phyloP scores from a whole-genome alignment of 2,329 filamentous ascomycete genomes.

The Fusarium illudens region DNA sequence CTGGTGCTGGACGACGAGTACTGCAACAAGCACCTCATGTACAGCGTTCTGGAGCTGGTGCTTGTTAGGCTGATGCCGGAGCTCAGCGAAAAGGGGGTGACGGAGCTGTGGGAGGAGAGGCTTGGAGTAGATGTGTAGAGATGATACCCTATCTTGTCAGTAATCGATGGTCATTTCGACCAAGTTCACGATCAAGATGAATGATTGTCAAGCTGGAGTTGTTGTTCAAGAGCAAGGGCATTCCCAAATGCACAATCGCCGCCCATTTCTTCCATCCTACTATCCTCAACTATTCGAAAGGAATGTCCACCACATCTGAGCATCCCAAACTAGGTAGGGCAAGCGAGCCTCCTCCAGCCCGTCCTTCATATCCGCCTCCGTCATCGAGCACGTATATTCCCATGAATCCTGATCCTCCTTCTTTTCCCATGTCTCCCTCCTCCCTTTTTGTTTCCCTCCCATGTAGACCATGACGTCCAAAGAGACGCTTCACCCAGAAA shows the following conservation, averaged over 20 bases:
- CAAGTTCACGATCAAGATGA: neutral
- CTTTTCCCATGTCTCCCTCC: neutral
- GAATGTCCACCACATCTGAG: constrained; percentile 30
- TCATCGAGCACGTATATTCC: neutral
- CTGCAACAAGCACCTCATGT: constrained; percentile 92
- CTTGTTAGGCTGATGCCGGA: constrained; percentile 88
- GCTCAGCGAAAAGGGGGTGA: constrained; percentile 74
- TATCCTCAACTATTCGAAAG: constrained; percentile 37
- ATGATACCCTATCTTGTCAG: constrained; percentile 34
- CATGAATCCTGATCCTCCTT: constrained; percentile 3
- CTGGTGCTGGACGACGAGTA: constrained; percentile 82
- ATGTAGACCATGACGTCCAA: neutral
- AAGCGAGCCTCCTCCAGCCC: neutral
- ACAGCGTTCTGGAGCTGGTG: constrained; percentile 81
- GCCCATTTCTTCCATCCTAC: constrained; percentile 40
- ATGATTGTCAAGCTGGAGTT: neutral
- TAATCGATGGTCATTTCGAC: constrained; percentile 6
- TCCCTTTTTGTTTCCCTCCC: neutral
- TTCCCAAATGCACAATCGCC: constrained; percentile 41
- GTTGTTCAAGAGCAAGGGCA: constrained; percentile 35
- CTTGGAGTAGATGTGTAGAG: constrained; percentile 49
- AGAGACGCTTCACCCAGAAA: neutral
- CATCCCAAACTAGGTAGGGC: constrained; percentile 5
- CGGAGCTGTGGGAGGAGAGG: constrained; percentile 78
- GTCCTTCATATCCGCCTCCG: neutral